phyloP scores from a whole-genome alignment of 148 eudicot genomes.

The Nepenthes mirabilis region DNA sequence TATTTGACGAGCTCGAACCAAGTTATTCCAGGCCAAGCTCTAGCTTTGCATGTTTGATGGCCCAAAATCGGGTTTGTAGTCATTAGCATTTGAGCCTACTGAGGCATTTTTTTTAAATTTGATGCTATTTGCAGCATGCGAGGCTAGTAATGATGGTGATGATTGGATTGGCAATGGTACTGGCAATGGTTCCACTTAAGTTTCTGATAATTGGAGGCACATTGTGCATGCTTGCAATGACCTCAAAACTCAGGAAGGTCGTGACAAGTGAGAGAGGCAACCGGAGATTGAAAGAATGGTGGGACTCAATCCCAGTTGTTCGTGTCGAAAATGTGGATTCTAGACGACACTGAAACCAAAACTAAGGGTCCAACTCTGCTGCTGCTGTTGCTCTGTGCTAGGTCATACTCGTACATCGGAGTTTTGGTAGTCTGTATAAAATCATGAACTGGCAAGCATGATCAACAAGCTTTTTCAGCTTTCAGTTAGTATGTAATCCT shows the following conservation, averaged over 20 bases:
- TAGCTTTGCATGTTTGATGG: too few species aligned
- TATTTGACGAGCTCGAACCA: too few species aligned
- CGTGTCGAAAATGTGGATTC: slow-evolving; percentile 52
- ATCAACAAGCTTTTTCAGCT: too few species aligned
- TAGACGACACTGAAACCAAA: slow-evolving; percentile 4
- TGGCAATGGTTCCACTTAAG: slow-evolving; percentile 60
- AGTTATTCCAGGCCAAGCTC: too few species aligned
- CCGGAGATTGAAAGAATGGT: slow-evolving; percentile 72
- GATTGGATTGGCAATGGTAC: slow-evolving; percentile 31
- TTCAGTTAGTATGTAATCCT: too few species aligned
- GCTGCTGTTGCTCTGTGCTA: not conserved
- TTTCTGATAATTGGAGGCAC: slow-evolving; percentile 34
- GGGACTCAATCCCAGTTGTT: slow-evolving; percentile 82
- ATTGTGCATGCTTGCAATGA: slow-evolving; percentile 25
- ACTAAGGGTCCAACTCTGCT: not conserved
- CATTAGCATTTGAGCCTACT: too few species aligned
- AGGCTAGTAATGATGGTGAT: slow-evolving; percentile 36
- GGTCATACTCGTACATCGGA: too few species aligned
- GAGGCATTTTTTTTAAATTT: too few species aligned
- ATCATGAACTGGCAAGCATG: too few species aligned
- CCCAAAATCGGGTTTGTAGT: too few species aligned
- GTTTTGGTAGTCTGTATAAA: too few species aligned
- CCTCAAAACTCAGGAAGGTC: slow-evolving; percentile 28
- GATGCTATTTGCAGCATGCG: slow-evolving; percentile 47
- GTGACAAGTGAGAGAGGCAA: slow-evolving; percentile 31